Conservation (phyloP, 805 yeast genomes). For the Jamesozyma jinghongensis region DNA sequence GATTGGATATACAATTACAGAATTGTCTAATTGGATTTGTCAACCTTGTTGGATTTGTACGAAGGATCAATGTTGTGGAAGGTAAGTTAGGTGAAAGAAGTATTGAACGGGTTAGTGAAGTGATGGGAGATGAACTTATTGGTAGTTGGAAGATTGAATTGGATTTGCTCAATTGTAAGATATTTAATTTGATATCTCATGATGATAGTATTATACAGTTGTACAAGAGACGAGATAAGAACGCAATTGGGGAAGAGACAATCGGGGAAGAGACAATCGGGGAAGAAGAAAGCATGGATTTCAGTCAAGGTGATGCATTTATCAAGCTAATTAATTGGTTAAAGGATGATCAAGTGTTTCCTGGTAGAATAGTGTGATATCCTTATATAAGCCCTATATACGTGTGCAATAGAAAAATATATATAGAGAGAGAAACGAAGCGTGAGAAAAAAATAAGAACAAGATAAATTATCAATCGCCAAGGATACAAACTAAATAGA, state of each 20-base stretch:
- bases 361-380: too few relatives aligned
- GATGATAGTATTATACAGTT: conserved; percentile 7
- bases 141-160: conserved; percentile 20
- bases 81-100: neutral
- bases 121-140: conserved; percentile 17
- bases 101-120: conserved; percentile 9
- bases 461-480: too few relatives aligned
- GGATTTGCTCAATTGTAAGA: conserved; percentile 16
- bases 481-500: too few relatives aligned
- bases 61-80: too few relatives aligned
- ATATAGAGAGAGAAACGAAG: conserved; percentile 13
- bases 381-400: too few relatives aligned
- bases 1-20: conserved; percentile 9
- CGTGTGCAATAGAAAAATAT: neutral
- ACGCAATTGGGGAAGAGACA: conserved; percentile 1
- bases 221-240: conserved; percentile 1
- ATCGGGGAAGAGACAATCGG: too few relatives aligned
- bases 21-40: conserved; percentile 21
- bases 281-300: conserved; percentile 4
- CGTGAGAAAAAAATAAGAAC: too few relatives aligned
- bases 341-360: conserved; percentile 14
- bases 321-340: conserved; percentile 14
- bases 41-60: conserved; percentile 16
- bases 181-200: conserved; percentile 11
- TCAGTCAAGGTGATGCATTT: conserved; percentile 10